Conservation (phyloP, 2,329 filamentous ascomycete genomes). For the Fusarium circinatum region DNA sequence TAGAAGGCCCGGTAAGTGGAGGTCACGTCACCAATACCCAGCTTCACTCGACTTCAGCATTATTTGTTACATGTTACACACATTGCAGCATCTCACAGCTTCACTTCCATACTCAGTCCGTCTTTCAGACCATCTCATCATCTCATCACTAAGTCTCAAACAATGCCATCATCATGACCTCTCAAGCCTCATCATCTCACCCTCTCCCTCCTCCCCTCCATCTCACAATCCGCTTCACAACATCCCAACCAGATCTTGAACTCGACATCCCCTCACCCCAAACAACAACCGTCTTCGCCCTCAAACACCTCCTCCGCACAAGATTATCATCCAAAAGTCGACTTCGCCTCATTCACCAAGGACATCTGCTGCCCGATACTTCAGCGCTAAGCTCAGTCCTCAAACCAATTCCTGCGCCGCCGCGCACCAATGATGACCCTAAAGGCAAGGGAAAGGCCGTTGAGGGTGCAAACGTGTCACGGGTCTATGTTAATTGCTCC, state of each 20-base stretch:
- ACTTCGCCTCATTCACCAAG: slow-evolving; percentile 89
- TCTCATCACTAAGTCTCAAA: neutral
- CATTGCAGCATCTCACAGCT: neutral
- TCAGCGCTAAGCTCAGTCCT: slow-evolving; percentile 75
- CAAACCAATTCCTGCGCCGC: slow-evolving; percentile 68
- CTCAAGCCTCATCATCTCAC: slow-evolving; percentile 29
- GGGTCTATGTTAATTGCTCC: slow-evolving; percentile 93
- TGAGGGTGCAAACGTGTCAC: slow-evolving; percentile 60
- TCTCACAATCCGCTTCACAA: slow-evolving; percentile 90
- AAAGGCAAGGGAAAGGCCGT: slow-evolving; percentile 70
- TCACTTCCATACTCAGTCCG: neutral
- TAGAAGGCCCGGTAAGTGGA: slow-evolving; percentile 19
- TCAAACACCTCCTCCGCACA: slow-evolving; percentile 84
- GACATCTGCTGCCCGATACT: slow-evolving; percentile 83
- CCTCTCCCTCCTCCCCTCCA: slow-evolving; percentile 63
- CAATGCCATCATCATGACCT: slow-evolving; percentile 46
- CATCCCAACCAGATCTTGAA: slow-evolving; percentile 82
- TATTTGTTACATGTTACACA: neutral
- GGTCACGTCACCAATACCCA: slow-evolving; percentile 23
- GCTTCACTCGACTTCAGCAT: neutral
- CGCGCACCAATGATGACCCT: slow-evolving; percentile 45
- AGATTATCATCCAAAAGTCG: slow-evolving; percentile 76
- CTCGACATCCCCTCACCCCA: slow-evolving; percentile 77
- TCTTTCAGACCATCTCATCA: neutral
- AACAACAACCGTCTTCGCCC: slow-evolving; percentile 76